Base-by-base conservation (phyloP, 2,329 filamentous ascomycete genomes). In the Ceratocystis cubensis region DNA sequence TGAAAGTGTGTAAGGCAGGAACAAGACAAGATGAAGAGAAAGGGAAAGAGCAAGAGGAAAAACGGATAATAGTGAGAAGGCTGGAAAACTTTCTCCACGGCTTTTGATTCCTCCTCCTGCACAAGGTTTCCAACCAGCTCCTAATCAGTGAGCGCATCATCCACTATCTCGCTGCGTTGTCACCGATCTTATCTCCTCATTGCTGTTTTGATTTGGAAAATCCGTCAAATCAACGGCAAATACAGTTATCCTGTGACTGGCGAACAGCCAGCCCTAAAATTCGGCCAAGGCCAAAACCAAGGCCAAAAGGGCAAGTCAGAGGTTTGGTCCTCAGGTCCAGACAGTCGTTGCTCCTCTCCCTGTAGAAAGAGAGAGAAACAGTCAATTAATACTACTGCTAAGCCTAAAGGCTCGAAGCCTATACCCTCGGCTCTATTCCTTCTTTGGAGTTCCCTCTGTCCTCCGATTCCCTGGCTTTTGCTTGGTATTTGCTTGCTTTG, bases 381-480 rank as follows among this genome's bases (percentile, higher is more conserved):
- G 37, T 41, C 37, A 41, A 41, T 13, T 41, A 41, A 41, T 41
- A 41, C 37, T 4, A 13, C 10, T 41, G 37, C 37, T 41, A 41
- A 13, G 37, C 10, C 10, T 15, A 41, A 15, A 41, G 10, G 37
- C 37, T 41, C 37, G 37, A 41, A 20, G 25, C 48, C 48, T 59
- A 37, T 59, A 30, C 56, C 56, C 56, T 59, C 56, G 28, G 56
- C 56, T 59, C 56, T 30, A 59, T 59, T 59, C 56, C 56, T 59
- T 59, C 56, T 33, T 30, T 37, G 28, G 56, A 59, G 56, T n/a
- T 59, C 56, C 5, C 56, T 59, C n/a, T 10, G 8, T 56, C 4
- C 30, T 15, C 56, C 33, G 28, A 6, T 59, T 37, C 56, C 56
- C 56, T 37, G 28, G 17, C 20, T 37, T 37, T 17, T 15, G 5